Conservation (phyloP, 441 rosid genomes). For the Macaranga tanarius region DNA sequence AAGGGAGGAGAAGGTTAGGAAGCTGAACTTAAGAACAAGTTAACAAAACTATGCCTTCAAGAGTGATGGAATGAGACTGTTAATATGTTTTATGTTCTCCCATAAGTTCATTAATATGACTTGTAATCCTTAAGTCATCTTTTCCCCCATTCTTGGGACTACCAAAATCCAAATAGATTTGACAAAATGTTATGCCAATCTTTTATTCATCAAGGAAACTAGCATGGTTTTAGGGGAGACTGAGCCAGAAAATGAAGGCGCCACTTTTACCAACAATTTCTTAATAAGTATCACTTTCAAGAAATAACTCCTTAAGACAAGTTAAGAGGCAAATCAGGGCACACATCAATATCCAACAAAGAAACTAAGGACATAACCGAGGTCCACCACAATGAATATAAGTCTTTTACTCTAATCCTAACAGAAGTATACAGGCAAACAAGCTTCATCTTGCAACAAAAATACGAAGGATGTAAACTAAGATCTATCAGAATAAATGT, state of each 20-base stretch:
- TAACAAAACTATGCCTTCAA: background rate
- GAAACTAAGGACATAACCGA: background rate
- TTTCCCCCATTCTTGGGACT: no score
- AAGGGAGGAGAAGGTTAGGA: background rate
- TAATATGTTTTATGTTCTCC: no score
- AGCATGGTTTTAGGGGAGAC: no score
- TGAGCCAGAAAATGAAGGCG: background rate
- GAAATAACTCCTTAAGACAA: background rate
- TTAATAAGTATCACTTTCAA: background rate
- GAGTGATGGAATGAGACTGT: no score
- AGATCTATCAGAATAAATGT: background rate
- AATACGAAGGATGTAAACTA: background rate
- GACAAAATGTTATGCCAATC: no score
- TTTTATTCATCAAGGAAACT: no score
- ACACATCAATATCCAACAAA: background rate
- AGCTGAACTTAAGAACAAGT: background rate
- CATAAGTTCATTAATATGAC: no score
- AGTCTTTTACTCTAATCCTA: background rate
- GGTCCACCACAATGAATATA: background rate
- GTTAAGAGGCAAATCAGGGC: background rate
- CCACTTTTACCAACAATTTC: background rate
- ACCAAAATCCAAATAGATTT: no score
- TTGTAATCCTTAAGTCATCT: no score
- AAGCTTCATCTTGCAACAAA: constrained; percentile 4
- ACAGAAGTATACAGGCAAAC: background rate